These are phyloP conservation scores for Amanita molliuscula DNA, from an alignment of 768 basidiomycete genomes.

Conservation along the genomic window DNA sequence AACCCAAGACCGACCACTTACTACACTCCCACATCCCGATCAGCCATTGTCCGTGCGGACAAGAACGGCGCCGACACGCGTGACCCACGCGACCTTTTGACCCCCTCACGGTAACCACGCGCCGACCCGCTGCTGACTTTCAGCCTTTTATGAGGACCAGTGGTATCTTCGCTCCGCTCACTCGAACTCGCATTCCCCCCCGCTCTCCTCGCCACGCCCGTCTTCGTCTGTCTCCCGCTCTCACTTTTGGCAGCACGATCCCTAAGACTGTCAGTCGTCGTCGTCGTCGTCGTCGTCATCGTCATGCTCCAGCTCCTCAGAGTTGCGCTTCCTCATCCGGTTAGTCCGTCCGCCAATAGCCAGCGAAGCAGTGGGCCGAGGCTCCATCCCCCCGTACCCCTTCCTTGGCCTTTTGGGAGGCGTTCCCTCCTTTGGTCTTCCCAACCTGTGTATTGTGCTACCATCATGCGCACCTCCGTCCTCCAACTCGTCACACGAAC, in stretches of 20 bases:
- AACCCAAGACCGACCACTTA: not conserved
- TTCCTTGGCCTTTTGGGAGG: conserved; percentile 12
- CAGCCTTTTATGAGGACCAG: not conserved
- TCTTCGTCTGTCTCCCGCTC: not conserved
- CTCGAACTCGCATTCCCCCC: not conserved
- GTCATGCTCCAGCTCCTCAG: conserved; percentile 36
- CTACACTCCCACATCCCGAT: not conserved
- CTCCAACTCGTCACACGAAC: conserved; percentile 12
- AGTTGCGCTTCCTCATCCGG: conserved; percentile 33
- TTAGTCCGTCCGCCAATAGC: not conserved
- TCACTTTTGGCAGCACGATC: not conserved
- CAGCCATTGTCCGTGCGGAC: not conserved
- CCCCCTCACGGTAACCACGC: not conserved
- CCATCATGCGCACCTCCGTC: conserved; percentile 9
- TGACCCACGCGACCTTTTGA: not conserved
- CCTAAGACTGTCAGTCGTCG: conserved; percentile 1
- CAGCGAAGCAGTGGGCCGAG: not conserved
- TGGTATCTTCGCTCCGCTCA: conserved; percentile 1
- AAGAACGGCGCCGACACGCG: not conserved
- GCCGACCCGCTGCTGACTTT: not conserved
- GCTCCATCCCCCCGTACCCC: not conserved
- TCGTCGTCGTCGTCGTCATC: conserved; percentile 10
- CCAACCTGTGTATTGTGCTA: not conserved
- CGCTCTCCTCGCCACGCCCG: not conserved
- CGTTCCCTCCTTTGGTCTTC: conserved; percentile 6